Base-by-base conservation (phyloP, 768 basidiomycete species). In the Agrocybe praecox region DNA sequence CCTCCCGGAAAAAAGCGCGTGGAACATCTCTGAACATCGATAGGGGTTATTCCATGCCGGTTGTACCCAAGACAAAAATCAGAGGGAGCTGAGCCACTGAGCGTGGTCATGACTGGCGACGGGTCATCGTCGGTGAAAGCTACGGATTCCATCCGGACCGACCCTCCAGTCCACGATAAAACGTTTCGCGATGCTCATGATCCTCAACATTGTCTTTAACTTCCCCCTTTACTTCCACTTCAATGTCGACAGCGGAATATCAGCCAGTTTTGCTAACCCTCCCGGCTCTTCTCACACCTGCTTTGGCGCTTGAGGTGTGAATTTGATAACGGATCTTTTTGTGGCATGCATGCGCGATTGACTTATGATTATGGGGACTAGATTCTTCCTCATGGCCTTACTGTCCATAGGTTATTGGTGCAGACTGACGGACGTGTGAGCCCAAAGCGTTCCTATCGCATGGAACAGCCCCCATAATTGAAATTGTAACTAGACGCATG, bases 341-440 rank as follows among this genome's bases (percentile, higher is more conserved):
- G 34, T 49, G 55, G 42, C 32, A 52, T 46, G 29, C n/a, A n/a
- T n/a, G n/a, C 19, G 44, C 55, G 52, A 50, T 60, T 53, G 53
- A 48, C 44, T 34, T 52, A 47, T 29, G 44, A 23, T 54, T 61
- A 43, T 55, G 55, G 46, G n/a, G 26, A 29, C 40, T 51, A 89
- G 87, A 73, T 90, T 59, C 74, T 90, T 42, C 87, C 88, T 6
- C 75, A 80, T 59, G 89, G 89, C 8, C 72, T 89, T 61, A 89
- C 88, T 11, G 74, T 91, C 59, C 87, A 91, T 68, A 80, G 83
- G 45, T 70, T 90, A 62, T 76, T 86, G 59, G 81, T 89, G 32
- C 84, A 88, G 62, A 79, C 79, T 40, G 82, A 85, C 65, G 89
- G 87, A 44, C 80, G 79, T 69, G 88, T 86, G 66, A 59, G 76